These are phyloP conservation scores for Trichaptum fuscoviolaceum DNA, from an alignment of 768 basidiomycete genomes.

Conservation along the genomic window DNA sequence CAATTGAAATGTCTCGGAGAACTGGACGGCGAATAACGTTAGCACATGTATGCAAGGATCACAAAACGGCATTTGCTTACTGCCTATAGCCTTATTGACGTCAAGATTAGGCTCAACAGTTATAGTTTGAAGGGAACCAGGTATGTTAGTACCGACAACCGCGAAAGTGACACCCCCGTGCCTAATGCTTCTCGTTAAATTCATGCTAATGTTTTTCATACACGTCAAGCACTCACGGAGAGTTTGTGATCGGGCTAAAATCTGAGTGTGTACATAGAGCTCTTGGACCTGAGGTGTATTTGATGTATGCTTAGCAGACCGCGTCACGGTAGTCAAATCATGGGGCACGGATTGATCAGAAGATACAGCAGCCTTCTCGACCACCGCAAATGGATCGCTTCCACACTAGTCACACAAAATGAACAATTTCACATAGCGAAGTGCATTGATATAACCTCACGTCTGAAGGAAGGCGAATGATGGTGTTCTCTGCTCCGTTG, in stretches of 20 bases:
- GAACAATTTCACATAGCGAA: not conserved
- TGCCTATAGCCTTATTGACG: not conserved
- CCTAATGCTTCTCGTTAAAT: not conserved
- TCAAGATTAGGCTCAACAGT: not conserved
- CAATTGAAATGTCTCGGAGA: slow-evolving; percentile 5
- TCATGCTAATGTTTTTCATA: not conserved
- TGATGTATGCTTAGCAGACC: not conserved
- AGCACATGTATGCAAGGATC: not conserved
- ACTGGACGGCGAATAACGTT: not conserved
- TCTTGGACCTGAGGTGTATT: slow-evolving; percentile 33
- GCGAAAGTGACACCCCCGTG: slow-evolving; percentile 24
- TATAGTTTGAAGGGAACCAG: slow-evolving; percentile 11
- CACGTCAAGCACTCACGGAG: not conserved
- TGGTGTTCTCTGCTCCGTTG: slow-evolving; percentile 13
- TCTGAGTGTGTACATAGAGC: slow-evolving; percentile 37
- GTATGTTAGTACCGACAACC: slow-evolving; percentile 20
- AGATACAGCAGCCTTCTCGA: slow-evolving; percentile 36
- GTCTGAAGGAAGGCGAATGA: slow-evolving; percentile 16
- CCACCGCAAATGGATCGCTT: slow-evolving; percentile 25
- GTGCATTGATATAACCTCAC: not conserved
- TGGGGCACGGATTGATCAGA: slow-evolving; percentile 39
- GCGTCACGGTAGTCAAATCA: not conserved
- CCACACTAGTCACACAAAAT: slow-evolving; percentile 16
- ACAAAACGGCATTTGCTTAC: not conserved
- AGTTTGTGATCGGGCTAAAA: slow-evolving; percentile 19